Evolutionary conservation across 1,284 basidiomycete species (phyloP).

Genomic region (Pyrrhoderma lamaoense): DNA sequence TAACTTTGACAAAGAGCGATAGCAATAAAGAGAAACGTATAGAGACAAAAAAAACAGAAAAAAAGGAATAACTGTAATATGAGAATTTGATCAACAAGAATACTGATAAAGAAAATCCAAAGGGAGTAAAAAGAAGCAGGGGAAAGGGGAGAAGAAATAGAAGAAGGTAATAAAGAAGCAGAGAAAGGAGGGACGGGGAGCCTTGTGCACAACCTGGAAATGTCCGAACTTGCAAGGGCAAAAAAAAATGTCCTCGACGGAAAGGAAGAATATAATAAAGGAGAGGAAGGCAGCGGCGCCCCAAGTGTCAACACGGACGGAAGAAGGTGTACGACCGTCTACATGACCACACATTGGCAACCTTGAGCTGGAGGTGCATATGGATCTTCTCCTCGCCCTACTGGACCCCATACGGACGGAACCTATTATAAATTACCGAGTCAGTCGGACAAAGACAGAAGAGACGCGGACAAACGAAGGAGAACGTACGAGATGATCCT

Average conservation of each 20-base stretch:
- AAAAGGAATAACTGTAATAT: not conserved
- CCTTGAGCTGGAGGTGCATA: conserved; percentile 51
- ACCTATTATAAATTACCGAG: conserved; percentile 37
- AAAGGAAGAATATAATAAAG: not conserved
- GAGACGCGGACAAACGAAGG: conserved; percentile 9
- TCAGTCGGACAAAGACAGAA: conserved; percentile 2
- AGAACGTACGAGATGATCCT: conserved; percentile 59
- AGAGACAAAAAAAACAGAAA: too few relatives aligned
- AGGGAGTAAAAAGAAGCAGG: not conserved
- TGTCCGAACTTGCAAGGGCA: not conserved
- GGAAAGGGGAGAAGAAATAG: too few relatives aligned
- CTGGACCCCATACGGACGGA: conserved; percentile 90
- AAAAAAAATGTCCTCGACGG: not conserved
- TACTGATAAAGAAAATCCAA: not conserved
- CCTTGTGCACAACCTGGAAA: not conserved
- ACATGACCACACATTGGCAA: conserved; percentile 19
- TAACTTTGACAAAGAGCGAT: not conserved
- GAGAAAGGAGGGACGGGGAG: too few relatives aligned
- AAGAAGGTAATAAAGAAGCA: too few relatives aligned
- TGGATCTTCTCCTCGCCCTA: conserved; percentile 82
- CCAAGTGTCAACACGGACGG: not conserved
- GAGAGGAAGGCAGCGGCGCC: not conserved
- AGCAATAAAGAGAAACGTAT: not conserved
- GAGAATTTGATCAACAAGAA: not conserved
- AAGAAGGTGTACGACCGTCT: too few relatives aligned